Conservation (phyloP, 371 early-diverging fungal genomes). For the Apophysomyces sp. region DNA sequence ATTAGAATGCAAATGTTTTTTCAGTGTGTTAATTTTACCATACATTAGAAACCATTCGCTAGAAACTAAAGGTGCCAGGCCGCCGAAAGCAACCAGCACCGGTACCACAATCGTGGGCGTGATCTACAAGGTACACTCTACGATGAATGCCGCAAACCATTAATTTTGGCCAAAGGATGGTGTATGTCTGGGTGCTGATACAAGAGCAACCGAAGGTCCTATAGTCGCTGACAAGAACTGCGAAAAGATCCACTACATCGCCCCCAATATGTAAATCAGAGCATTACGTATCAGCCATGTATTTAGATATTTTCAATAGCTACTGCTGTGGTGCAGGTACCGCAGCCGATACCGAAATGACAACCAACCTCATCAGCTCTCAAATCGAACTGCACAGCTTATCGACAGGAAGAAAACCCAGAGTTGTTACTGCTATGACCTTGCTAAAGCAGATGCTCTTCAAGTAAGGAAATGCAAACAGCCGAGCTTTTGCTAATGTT, state of each 20-base stretch:
- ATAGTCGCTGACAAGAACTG: slow-evolving; percentile 99
- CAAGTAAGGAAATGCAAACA: slow-evolving; percentile 49
- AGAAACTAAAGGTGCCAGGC: slow-evolving; percentile 73
- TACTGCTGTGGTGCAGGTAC: slow-evolving; percentile 99
- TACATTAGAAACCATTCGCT: slow-evolving; percentile 71
- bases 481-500: slow-evolving; percentile 3
- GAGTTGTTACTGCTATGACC: slow-evolving; percentile 95
- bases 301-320: slow-evolving; percentile 12
- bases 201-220: slow-evolving; percentile 98
- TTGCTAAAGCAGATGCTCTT: slow-evolving; percentile 96
- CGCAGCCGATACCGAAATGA: slow-evolving; percentile 98
- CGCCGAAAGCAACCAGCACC: slow-evolving; percentile 93
- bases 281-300: neutral
- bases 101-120: slow-evolving; percentile 99
- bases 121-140: slow-evolving; percentile 74
- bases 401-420: slow-evolving; percentile 85
- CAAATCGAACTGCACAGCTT: slow-evolving; percentile 93
- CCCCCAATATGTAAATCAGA: slow-evolving; percentile 90
- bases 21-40: neutral
- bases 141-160: neutral
- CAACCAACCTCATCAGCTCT: slow-evolving; percentile 91
- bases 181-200: slow-evolving; percentile 98
- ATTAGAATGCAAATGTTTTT: neutral
- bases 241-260: slow-evolving; percentile 98
- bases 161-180: slow-evolving; percentile 69